These are phyloP conservation scores for Lentinula sp. DNA, from an alignment of 768 basidiomycete species.

Conservation along the genomic window DNA sequence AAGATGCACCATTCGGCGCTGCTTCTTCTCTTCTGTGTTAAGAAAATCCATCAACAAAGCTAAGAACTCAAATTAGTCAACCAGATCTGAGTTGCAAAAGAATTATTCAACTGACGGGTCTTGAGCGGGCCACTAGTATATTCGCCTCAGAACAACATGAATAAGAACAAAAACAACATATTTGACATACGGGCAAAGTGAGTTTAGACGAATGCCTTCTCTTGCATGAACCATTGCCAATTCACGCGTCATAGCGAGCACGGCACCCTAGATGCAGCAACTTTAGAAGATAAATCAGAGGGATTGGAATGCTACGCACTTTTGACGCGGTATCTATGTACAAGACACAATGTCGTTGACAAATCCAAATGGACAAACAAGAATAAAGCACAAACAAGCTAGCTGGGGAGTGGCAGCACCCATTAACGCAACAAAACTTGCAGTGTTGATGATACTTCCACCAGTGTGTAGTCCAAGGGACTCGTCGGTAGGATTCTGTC, in stretches of 20 bases:
- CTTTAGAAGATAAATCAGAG: not conserved
- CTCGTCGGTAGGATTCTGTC: constrained; percentile 80
- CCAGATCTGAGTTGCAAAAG: constrained; percentile 2
- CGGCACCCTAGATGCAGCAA: constrained; percentile 62
- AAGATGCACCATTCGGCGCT: constrained; percentile 84
- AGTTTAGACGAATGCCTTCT: constrained; percentile 95
- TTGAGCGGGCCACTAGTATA: constrained; percentile 79
- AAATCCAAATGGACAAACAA: constrained; percentile 5
- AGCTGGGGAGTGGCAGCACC: constrained; percentile 98
- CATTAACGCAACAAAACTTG: constrained; percentile 92
- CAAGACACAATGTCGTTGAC: not conserved
- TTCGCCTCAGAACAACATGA: constrained; percentile 6
- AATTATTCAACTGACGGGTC: constrained; percentile 59
- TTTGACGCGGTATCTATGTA: constrained; percentile 87
- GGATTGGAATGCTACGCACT: constrained; percentile 28
- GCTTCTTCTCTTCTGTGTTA: constrained; percentile 90
- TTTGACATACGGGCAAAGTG: constrained; percentile 83
- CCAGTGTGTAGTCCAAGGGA: constrained; percentile 74
- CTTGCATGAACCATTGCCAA: constrained; percentile 96
- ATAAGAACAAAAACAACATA: not conserved
- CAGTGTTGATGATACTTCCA: constrained; percentile 96
- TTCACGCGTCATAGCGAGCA: constrained; percentile 98
- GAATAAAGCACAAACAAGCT: constrained; percentile 65
- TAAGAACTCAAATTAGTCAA: constrained; percentile 24
- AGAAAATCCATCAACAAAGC: constrained; percentile 98